phyloP scores from a whole-genome alignment of 2,329 filamentous ascomycete species.

The Verruconis gallopava region DNA sequence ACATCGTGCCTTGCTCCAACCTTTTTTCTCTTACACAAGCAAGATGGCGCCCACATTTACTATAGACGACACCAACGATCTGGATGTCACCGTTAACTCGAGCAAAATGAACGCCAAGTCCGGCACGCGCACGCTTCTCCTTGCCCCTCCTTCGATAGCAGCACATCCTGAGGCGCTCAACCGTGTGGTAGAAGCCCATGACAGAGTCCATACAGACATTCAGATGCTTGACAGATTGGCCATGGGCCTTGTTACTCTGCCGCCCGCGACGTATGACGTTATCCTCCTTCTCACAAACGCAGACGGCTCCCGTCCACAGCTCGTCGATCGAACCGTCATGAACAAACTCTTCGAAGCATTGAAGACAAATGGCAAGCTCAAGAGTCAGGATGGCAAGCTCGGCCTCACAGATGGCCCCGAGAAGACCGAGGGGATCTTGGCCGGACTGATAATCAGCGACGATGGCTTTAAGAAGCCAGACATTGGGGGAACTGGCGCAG shows the following conservation, averaged over 20 bases:
- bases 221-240: constrained; percentile 96
- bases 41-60: constrained; percentile 8
- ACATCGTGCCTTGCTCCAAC: too few relatives aligned
- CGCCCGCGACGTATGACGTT: constrained; percentile 65
- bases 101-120: not conserved
- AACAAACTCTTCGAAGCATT: constrained; percentile 38
- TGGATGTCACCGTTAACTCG: constrained; percentile 2
- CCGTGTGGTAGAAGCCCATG: constrained; percentile 55
- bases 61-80: constrained; percentile 2
- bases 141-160: constrained; percentile 82
- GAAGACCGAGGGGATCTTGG: constrained; percentile 68
- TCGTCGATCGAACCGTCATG: constrained; percentile 49
- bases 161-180: constrained; percentile 69
- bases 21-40: too few relatives aligned
- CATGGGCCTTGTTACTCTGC: constrained; percentile 65
- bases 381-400: constrained; percentile 54
- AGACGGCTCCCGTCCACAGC: constrained; percentile 52
- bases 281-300: constrained; percentile 74
- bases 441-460: constrained; percentile 53
- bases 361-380: constrained; percentile 53
- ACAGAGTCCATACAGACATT: constrained; percentile 68
- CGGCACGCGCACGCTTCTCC: constrained; percentile 49
- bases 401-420: constrained; percentile 22
- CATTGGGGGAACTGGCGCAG: constrained; percentile 41
- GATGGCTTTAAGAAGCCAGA: constrained; percentile 65